phyloP scores from a whole-genome alignment of 345 rosid genomes.

The Gossypium herbaceum region DNA sequence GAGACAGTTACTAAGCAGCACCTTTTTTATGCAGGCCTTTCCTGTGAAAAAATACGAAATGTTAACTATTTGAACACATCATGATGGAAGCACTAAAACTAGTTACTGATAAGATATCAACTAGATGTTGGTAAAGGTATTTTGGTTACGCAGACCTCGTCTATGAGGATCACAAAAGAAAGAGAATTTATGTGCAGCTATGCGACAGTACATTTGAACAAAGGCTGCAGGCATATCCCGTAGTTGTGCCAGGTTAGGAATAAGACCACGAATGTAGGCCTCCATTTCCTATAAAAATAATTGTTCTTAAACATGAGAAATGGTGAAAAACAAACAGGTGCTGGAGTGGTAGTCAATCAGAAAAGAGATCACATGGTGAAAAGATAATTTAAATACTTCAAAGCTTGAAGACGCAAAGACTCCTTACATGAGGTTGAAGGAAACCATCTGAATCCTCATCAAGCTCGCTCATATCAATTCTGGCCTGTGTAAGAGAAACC shows the following conservation, averaged over 20 bases:
- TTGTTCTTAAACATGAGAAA: conserved; percentile 10
- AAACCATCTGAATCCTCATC: conserved; percentile 99
- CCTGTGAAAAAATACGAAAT: conserved; percentile 40
- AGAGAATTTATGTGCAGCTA: conserved; percentile 96
- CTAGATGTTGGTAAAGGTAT: background rate
- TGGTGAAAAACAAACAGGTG: background rate
- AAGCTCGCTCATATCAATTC: conserved; percentile 99
- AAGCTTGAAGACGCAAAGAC: conserved; percentile 1
- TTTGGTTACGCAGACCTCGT: conserved; percentile 56
- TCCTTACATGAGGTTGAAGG: conserved; percentile 73
- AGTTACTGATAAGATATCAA: background rate
- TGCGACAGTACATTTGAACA: conserved; percentile 87
- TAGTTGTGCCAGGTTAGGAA: conserved; percentile 94
- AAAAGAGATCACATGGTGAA: background rate
- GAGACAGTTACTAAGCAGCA: conserved; percentile 93
- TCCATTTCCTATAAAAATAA: conserved; percentile 80
- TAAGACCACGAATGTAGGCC: conserved; percentile 82
- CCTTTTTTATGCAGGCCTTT: conserved; percentile 94
- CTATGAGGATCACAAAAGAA: conserved; percentile 98
- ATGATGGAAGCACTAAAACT: background rate
- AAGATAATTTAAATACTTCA: conserved; percentile 6
- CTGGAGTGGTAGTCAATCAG: background rate
- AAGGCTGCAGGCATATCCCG: conserved; percentile 88
- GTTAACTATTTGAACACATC: conserved; percentile 15
- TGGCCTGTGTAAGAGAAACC: conserved; percentile 99